Percentiles rank a stretch among this genome's conserved stretches.
Conservation (phyloP, 192 early-diverging fungal species). For the Dissophora ornata region DNA sequence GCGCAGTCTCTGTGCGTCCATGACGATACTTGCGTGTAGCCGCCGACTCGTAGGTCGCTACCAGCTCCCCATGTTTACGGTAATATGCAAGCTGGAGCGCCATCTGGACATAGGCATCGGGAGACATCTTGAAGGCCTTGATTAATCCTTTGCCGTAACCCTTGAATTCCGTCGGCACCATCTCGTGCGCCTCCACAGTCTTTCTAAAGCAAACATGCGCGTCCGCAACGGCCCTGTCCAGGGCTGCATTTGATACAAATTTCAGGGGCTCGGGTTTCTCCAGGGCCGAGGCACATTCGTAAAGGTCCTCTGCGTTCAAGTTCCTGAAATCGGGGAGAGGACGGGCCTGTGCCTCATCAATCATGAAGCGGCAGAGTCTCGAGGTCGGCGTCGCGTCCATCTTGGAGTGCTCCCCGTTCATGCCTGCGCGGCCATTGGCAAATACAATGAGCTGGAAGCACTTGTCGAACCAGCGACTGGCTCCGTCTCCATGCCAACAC, state of each 20-base stretch:
- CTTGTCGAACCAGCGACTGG: conserved; percentile 94
- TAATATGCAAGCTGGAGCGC: conserved; percentile 88
- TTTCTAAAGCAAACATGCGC: conserved; percentile 75
- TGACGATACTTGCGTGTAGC: conserved; percentile 84
- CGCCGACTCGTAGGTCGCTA: conserved; percentile 88
- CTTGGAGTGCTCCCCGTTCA: conserved; percentile 69
- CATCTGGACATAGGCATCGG: conserved; percentile 94
- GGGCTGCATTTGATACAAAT: conserved; percentile 63
- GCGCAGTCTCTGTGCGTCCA: conserved; percentile 90
- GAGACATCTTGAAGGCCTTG: conserved; percentile 61
- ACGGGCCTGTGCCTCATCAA: conserved; percentile 62
- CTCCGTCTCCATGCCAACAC: conserved; percentile 85
- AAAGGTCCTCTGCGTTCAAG: conserved; percentile 48
- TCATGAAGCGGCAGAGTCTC: conserved; percentile 74
- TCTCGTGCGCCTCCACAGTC: conserved; percentile 71
- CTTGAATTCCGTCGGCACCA: conserved; percentile 73
- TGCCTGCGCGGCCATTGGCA: conserved; percentile 75
- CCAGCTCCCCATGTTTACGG: conserved; percentile 70
- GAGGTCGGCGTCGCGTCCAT: conserved; percentile 87
- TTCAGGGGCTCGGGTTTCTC: conserved; percentile 62
- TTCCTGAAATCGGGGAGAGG: conserved; percentile 33
- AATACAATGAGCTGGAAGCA: conserved; percentile 73
- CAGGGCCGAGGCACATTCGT: conserved; percentile 38
- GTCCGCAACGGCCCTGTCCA: conserved; percentile 63
- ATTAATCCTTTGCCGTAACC: conserved; percentile 74